A percentile compares a stretch with the other conserved stretches of the same genome.
phyloP scores from a whole-genome alignment of 306 rosid species.

The Acmispon strigosus region DNA sequence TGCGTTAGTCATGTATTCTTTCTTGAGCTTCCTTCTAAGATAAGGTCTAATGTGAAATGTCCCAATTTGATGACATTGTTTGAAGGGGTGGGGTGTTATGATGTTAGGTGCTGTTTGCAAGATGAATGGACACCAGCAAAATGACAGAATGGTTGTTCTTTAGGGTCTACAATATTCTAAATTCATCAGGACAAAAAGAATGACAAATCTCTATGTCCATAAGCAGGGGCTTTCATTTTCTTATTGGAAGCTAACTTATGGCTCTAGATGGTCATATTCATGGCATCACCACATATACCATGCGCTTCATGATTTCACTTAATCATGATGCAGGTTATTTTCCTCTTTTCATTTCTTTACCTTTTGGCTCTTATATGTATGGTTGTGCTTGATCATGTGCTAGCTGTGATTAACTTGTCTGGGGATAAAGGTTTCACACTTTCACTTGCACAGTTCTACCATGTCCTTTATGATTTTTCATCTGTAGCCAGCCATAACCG shows the following conservation, averaged over 20 bases:
- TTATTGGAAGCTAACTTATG: slow-evolving; percentile 1
- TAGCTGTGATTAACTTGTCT: not conserved
- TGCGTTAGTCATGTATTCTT: not conserved
- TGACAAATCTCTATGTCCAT: not conserved
- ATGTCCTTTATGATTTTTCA: not conserved
- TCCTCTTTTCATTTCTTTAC: not conserved
- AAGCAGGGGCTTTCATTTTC: too few relatives aligned
- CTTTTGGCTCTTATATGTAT: not conserved
- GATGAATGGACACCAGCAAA: not conserved
- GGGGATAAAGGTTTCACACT: not conserved
- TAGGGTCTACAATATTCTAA: not conserved
- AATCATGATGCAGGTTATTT: slow-evolving; percentile 24
- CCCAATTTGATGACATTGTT: not conserved
- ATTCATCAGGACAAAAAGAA: not conserved
- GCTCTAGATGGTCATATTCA: not conserved
- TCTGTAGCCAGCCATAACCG: not conserved
- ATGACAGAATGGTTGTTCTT: not conserved
- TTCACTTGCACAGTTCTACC: not conserved
- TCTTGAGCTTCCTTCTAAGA: not conserved
- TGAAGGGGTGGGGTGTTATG: not conserved
- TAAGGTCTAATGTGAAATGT: not conserved
- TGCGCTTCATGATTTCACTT: slow-evolving; percentile 13
- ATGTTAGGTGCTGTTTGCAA: not conserved
- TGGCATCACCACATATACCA: not conserved
- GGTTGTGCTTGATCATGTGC: not conserved